Evolutionary conservation across 2,329 filamentous ascomycete species (phyloP).

Genomic region (Epichloe bromicola): DNA sequence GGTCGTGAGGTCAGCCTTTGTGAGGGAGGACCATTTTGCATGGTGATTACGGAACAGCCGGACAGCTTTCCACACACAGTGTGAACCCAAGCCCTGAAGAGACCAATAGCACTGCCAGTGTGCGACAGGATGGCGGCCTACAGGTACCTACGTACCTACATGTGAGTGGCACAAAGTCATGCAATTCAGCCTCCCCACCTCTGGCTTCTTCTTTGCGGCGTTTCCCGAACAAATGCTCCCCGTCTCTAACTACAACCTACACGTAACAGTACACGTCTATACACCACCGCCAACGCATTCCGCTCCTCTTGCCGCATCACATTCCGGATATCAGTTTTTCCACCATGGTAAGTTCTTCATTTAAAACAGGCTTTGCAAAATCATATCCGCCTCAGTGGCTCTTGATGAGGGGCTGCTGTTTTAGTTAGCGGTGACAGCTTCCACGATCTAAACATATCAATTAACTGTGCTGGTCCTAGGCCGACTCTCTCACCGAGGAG

Average conservation of each 20-base stretch:
- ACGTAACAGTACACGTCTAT: neutral
- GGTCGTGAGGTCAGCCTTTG: too few relatives aligned
- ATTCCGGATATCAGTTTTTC: neutral
- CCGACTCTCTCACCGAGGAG: conserved; percentile 97
- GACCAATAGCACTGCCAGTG: too few relatives aligned
- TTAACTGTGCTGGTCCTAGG: conserved; percentile 39
- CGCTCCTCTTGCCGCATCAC: neutral
- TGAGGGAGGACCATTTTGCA: too few relatives aligned
- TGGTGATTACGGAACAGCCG: too few relatives aligned
- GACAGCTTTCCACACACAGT: too few relatives aligned
- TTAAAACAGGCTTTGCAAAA: neutral
- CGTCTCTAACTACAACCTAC: neutral
- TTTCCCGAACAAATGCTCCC: neutral
- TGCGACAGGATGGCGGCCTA: too few relatives aligned
- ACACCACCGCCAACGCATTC: neutral
- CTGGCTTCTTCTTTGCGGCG: neutral
- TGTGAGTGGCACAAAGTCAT: neutral
- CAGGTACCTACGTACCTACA: too few relatives aligned
- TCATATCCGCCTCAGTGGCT: neutral
- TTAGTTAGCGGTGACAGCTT: neutral
- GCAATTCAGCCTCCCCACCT: neutral
- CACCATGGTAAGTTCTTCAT: conserved; percentile 5
- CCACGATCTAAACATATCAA: conserved; percentile 7
- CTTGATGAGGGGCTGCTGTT: conserved; percentile 14
- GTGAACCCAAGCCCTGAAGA: too few relatives aligned